Evolutionary conservation across 148 eudicot species (phyloP).

Genomic region (Vaccinium corymbosum): DNA sequence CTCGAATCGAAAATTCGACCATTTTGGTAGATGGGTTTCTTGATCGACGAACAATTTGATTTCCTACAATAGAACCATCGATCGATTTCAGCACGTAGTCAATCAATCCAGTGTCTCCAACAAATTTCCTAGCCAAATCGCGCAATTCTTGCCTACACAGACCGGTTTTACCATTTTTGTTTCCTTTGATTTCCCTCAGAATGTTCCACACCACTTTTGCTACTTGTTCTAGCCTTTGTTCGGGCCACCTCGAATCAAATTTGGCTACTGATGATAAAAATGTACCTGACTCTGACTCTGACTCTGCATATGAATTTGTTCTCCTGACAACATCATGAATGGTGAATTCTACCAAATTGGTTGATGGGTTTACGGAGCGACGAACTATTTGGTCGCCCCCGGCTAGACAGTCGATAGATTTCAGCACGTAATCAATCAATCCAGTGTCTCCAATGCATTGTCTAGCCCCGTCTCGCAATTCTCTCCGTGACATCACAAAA

Average conservation of each 20-base stretch:
- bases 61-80: constrained; percentile 14
- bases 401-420: constrained; percentile 25
- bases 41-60: constrained; percentile 19
- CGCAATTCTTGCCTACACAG: constrained; percentile 29
- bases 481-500: constrained; percentile 23
- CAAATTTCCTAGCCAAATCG: constrained; percentile 15
- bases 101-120: constrained; percentile 27
- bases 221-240: constrained; percentile 18
- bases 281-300: neutral
- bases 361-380: constrained; percentile 21
- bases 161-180: neutral
- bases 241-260: constrained; percentile 22
- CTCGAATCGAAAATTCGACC: constrained; percentile 18
- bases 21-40: constrained; percentile 24
- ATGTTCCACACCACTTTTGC: constrained; percentile 23
- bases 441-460: constrained; percentile 34
- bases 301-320: neutral
- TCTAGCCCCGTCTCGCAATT: constrained; percentile 30
- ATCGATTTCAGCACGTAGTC: constrained; percentile 31
- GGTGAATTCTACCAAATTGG: constrained; percentile 22
- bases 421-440: constrained; percentile 37
- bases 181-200: constrained; percentile 9
- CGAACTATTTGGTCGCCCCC: constrained; percentile 21
- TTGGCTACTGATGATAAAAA: neutral
- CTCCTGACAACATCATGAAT: constrained; percentile 14